Evolutionary conservation across 495 filamentous ascomycete genomes (phyloP), one percentile per base, ranked within the genome.

Genomic region (Tuber brumale): DNA sequence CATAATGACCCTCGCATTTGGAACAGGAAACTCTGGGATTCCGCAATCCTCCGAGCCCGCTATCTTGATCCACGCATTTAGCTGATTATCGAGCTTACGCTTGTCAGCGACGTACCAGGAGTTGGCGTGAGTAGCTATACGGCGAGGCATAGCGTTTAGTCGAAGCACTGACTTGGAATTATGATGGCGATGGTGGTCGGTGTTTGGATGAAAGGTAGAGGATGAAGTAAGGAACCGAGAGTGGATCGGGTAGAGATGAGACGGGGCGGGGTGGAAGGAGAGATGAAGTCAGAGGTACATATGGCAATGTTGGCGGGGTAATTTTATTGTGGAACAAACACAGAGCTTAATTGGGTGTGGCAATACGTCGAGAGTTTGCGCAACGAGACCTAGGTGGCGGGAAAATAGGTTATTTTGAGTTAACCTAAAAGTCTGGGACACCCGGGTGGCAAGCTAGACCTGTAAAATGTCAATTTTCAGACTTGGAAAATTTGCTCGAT

Each of bases 1-100:
- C 81, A 99, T 97, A 79, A 99, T 94, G 8, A 96, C 87, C 86
- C 93, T 89, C 19, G 94, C 95, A 45, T 92, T 91, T 14, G 88
- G 82, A 21, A 92, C 86, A 39, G 95, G 96, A 72, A 97, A 86
- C 37, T 85, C 79, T 19, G 57, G 27, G 27, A 66, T 35, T 6
- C 57, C 57, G 57, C 57, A 66, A 16, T 85, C 87, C 27, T 87
- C 80, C 44, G 85, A 87, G 69, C 90, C 86, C 74, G 93, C 86
- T 6, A 86, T 85, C 70, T 90, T 85, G 73, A 95, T 86, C 90
- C 91, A 97, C 66, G 85, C 84, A 76, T 97, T 91, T 27, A 99
- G 90, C 85, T 97, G 88, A 18, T 83, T 83, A 2, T 88, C 89
- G 69, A 99, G 88, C 70, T 85, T 85, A 3, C 81, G 81, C 42